phyloP scores from a whole-genome alignment of 768 basidiomycete genomes.

The Roridomyces roridus region DNA sequence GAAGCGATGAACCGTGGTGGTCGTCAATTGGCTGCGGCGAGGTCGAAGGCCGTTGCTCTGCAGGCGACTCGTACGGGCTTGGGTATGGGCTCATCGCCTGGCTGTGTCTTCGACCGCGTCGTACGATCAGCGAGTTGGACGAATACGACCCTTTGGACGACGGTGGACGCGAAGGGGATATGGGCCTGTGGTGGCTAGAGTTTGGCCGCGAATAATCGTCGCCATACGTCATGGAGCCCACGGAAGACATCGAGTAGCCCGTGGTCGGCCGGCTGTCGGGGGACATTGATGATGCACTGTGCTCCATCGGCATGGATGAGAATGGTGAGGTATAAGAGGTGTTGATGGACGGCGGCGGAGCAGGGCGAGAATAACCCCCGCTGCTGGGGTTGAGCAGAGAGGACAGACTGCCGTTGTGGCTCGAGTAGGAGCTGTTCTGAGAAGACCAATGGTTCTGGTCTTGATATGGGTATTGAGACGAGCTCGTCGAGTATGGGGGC shows the following conservation, averaged over 20 bases:
- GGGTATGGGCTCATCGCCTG: slow-evolving; percentile 91
- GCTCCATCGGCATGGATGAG: slow-evolving; percentile 73
- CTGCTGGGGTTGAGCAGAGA: slow-evolving; percentile 79
- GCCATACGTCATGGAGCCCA: slow-evolving; percentile 71
- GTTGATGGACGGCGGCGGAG: slow-evolving; percentile 70
- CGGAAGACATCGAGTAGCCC: slow-evolving; percentile 85
- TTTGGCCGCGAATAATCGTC: slow-evolving; percentile 79
- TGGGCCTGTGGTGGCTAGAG: slow-evolving; percentile 78
- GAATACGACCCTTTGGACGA: slow-evolving; percentile 72
- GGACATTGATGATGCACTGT: slow-evolving; percentile 76
- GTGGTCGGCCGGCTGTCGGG: slow-evolving; percentile 88
- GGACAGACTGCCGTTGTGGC: slow-evolving; percentile 76
- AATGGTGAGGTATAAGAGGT: slow-evolving; percentile 77
- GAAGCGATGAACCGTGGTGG: slow-evolving; percentile 53
- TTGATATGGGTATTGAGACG: slow-evolving; percentile 60
- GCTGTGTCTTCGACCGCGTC: slow-evolving; percentile 78
- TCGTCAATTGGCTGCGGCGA: slow-evolving; percentile 72
- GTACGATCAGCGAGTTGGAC: slow-evolving; percentile 56
- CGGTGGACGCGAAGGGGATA: slow-evolving; percentile 69
- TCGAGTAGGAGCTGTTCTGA: slow-evolving; percentile 58
- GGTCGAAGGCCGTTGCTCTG: slow-evolving; percentile 71
- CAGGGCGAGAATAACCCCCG: slow-evolving; percentile 59
- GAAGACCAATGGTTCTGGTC: slow-evolving; percentile 64
- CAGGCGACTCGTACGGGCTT: slow-evolving; percentile 71
- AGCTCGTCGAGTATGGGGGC: slow-evolving; percentile 49